Base-by-base conservation (phyloP, 345 rosid species). In the Aegle marmelos region DNA sequence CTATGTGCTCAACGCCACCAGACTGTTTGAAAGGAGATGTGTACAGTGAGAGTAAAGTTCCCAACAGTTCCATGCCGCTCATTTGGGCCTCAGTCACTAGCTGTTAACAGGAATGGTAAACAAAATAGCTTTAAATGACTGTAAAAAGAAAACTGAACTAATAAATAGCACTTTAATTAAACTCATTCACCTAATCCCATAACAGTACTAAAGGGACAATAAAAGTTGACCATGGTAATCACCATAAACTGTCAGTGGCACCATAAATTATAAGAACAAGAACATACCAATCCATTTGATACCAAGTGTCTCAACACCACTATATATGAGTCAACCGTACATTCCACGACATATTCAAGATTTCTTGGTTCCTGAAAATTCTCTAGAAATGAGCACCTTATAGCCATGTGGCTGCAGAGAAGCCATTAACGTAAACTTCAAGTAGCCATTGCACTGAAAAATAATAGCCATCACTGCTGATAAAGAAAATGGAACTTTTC, bases 301-400 rank as follows among this genome's bases (percentile, higher is more conserved):
- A 81, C 91, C 88, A 85, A 79, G 77, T 83, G 87, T 79, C 91
- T 91, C 85, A 82, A 81, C 79, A 90, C 88, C 76, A 92, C 93
- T 11, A 57, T 79, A 83, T 90, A 90, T 2, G 97, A 88, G 74
- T 91, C 94, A 78, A 87, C 89, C 54, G 89, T 75, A 71, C 77
- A 83, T 83, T 89, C 95, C 56, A 85, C 83, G 60, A 82, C 56
- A 74, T 59, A 82, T 75, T 76, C 79, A 56, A 87, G 86, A 82
- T 86, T 86, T 80, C 82, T 80, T 24, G 76, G 78, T 61, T 87
- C 98, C 98, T 93, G 94, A 79, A 86, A 65, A 73, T 81, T 74
- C 65, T 73, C 77, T 77, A 70, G 37, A 83, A 71, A 25, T 34
- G 31, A 78, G 14, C 72, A 74, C 45, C 62, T 24, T 60, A 63